Evolutionary conservation across 768 basidiomycete genomes (phyloP), one percentile per base, ranked within the genome.

Genomic region (Kwoniella europaea): DNA sequence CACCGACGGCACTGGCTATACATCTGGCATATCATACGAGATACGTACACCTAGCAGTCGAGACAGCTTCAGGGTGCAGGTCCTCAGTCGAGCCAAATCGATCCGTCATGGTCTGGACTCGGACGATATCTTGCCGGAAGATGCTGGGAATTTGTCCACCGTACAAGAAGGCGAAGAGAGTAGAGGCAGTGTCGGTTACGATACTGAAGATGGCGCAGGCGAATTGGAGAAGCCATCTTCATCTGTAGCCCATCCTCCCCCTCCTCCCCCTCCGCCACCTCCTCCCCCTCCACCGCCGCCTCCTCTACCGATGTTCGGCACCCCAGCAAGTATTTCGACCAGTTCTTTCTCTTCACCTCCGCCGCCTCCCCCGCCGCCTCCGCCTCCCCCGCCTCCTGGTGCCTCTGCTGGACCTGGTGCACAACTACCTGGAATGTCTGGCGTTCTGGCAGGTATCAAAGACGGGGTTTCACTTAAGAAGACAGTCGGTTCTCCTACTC

Each of bases 1-100:
- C 4, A 89, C 88, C 3, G 87, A 88, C 65, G 88, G 88, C 44
- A 89, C 88, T 2, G 80, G 85, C 52, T 79, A 86, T n/a, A 89
- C 89, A 9, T 90, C 90, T 53, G 83, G 88, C 55, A 86, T 86
- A 71, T 88, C 88, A 52, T 84, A 84, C 63, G 77, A 79, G 15
- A 53, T 76, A 20, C 71, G 71, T 3, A 76, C 77, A 10, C 75
- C 73, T 12, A 57, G 68, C 35, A 74, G 63, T 59, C 10, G 82
- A 50, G 76, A 73, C 67, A 77, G 74, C 46, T 71, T 74, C 50
- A 71, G 67, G 12, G 63, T 67, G 15, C 71, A 75, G 59, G 69
- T 70, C 67, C 59, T 79, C 6, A 75, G 62, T 43, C 65, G 78
- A 20, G 75, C 78, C 9, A 74, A 68, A 55, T 79, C 72, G 15